Conservation (phyloP, 2,329 filamentous ascomycete genomes). For the Aspergillus intermedius region DNA sequence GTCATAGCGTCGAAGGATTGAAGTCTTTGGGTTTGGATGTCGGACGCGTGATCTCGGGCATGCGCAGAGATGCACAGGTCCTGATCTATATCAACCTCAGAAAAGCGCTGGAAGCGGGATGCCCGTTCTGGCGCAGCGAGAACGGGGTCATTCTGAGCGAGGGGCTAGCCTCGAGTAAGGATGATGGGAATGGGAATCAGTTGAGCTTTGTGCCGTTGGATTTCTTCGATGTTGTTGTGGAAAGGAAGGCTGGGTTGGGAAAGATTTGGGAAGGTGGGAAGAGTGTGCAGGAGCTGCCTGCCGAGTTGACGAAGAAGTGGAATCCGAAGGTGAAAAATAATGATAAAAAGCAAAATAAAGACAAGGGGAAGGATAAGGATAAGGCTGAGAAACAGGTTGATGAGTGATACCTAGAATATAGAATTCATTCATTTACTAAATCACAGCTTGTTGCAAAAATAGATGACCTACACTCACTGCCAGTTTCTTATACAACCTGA, state of each 20-base stretch:
- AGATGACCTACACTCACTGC: too few species aligned
- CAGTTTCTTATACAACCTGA: too few species aligned
- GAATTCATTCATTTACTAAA: too few species aligned
- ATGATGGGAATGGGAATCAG: conserved; percentile 43
- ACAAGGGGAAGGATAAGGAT: too few species aligned
- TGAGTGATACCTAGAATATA: too few species aligned
- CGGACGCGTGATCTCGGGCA: conserved; percentile 63
- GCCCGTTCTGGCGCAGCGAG: conserved; percentile 72
- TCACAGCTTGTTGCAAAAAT: too few species aligned
- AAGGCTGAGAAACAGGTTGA: too few species aligned
- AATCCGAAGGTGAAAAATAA: conserved; percentile 23
- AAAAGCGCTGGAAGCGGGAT: conserved; percentile 54
- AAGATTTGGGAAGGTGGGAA: conserved; percentile 60
- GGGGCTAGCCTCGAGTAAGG: conserved; percentile 31
- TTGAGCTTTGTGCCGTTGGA: conserved; percentile 55
- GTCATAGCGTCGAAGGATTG: conserved; percentile 7
- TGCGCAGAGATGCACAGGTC: conserved; percentile 70
- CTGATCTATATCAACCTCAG: conserved; percentile 70
- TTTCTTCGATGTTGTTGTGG: conserved; percentile 66
- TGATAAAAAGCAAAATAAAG: not conserved
- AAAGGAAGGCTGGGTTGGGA: conserved; percentile 65
- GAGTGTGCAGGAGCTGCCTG: conserved; percentile 44
- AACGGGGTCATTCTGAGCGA: conserved; percentile 65
- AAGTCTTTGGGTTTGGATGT: conserved; percentile 9
- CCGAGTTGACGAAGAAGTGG: conserved; percentile 34